Percentiles rank a stretch among this genome's conserved stretches.
Evolutionary conservation across 257 asterid genomes (phyloP).

Genomic region (Rubia yunnanensis): DNA sequence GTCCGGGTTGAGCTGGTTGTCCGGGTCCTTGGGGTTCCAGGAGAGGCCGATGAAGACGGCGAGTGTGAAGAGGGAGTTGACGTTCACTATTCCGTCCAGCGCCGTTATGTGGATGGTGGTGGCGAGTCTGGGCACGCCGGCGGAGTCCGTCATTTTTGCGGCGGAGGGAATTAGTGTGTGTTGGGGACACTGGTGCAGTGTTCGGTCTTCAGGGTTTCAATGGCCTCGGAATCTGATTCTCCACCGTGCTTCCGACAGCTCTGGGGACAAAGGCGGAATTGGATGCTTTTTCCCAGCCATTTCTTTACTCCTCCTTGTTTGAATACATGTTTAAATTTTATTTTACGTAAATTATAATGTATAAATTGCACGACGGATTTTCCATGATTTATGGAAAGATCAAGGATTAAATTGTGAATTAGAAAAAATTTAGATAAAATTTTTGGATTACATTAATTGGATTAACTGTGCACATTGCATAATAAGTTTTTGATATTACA

Average conservation of each 20-base stretch:
- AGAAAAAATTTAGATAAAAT: too few species aligned
- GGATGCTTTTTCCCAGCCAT: slow-evolving; percentile 2
- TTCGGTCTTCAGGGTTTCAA: not conserved
- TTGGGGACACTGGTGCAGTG: not conserved
- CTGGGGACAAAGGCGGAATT: not conserved
- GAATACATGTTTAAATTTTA: too few species aligned
- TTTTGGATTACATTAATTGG: too few species aligned
- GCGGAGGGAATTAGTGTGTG: not conserved
- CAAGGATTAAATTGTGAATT: too few species aligned
- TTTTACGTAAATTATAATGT: too few species aligned
- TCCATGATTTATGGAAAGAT: too few species aligned
- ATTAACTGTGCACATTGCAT: too few species aligned
- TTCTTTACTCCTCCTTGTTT: too few species aligned
- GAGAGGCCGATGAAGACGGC: slow-evolving; percentile 90
- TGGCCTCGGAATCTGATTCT: not conserved
- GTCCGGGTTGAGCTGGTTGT: slow-evolving; percentile 50
- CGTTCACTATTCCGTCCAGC: slow-evolving; percentile 79
- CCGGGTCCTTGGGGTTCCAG: slow-evolving; percentile 85
- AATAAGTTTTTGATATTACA: too few species aligned
- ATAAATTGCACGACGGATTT: too few species aligned
- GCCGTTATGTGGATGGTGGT: slow-evolving; percentile 82
- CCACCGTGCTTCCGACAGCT: slow-evolving; percentile 3
- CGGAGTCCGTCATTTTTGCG: slow-evolving; percentile 35
- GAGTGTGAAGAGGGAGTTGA: slow-evolving; percentile 78
- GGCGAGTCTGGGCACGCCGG: slow-evolving; percentile 30